These are phyloP conservation scores for Arabidopsis thaliana DNA, from an alignment of 345 rosid genomes.

Conservation along the genomic window TAIR10.1 NC_003074.8:2707501-2708000, in stretches of 20 bases:
- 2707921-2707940: not conserved
- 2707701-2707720: conserved; percentile 94
- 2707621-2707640: conserved; percentile 97
- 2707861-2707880: conserved; percentile 20
- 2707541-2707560: conserved; percentile 87
- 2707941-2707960: conserved; percentile 1
- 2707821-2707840: conserved; percentile 11
- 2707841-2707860: not conserved
- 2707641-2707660: conserved; percentile 93
- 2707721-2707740: conserved; percentile 70
- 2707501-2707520: conserved; percentile 76
- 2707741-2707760: conserved; percentile 62
- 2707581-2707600: conserved; percentile 72
- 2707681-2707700: conserved; percentile 88
- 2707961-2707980: not conserved
- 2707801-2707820: conserved; percentile 32
- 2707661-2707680: conserved; percentile 71
- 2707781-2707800: conserved; percentile 1
- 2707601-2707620: conserved; percentile 73
- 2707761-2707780: conserved; percentile 67
- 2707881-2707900: conserved; percentile 20
- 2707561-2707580: conserved; percentile 75
- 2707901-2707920: conserved; percentile 15
- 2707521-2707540: conserved; percentile 80
- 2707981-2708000: not conserved